Evolutionary conservation across 2,329 filamentous ascomycete genomes (phyloP), one percentile per base, ranked within the genome.

Genomic region (Phyllosticta citribraziliensis): DNA sequence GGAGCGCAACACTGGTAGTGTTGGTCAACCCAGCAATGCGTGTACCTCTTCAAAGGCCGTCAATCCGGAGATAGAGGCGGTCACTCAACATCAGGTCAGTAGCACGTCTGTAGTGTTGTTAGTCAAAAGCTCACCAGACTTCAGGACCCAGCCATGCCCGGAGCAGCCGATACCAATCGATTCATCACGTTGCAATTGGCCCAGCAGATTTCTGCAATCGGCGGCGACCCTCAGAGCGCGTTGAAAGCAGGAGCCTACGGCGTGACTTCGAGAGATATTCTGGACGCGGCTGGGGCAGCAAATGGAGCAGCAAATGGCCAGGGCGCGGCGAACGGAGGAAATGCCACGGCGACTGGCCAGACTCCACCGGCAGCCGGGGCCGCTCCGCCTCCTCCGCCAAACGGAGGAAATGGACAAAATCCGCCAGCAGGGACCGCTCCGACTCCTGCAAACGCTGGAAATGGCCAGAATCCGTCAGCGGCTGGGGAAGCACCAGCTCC

Each of bases 21-120:
- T 87, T 63, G 84, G 84, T 56, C 72, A 77, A 53, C 79, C 78
- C n/a, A 84, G 81, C 55, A 81, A 79, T 33, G 72, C 80, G 56
- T 88, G 85, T 75, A 78, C 72, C 51, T 75, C 73, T 70, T 83
- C 79, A 65, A 54, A 72, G 51, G 82, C 85, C 17, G 76, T 78
- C 62, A 88, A 88, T 73, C 79, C 85, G 2, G 85, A 88, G 74
- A 86, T 88, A 67, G 81, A 78, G 27, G 83, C 83, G 52, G 70
- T 88, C 63, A 74, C 77, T 59, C 84, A 87, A 73, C 85, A 88
- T 73, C 85, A 88, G 64, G 57, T 55, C 20, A 27, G 55, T 53
- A 24, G 6, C 5, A 3, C 9, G 2, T 19, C 6, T 1, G 17
- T n/a, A n/a, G 14, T n/a, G n/a, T 2, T 8, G 40, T 4, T 6